Conservation (phyloP, 371 early-diverging fungal species). For the Mortierella sp. region DNA sequence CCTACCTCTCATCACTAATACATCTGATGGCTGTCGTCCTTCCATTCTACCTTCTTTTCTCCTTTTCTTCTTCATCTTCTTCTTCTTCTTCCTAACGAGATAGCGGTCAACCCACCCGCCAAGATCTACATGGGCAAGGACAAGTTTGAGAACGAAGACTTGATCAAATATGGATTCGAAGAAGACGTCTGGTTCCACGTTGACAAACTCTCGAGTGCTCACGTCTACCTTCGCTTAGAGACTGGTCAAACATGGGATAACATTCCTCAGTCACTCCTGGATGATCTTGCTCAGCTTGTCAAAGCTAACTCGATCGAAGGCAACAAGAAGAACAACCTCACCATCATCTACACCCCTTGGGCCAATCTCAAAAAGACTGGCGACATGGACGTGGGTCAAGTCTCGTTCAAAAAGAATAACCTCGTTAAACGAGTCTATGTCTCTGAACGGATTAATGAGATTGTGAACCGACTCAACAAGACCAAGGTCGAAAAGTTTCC, state of each 20-base stretch:
- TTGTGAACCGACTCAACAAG: slow-evolving; percentile 94
- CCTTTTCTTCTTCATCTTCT: too few species aligned
- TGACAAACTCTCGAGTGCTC: slow-evolving; percentile 96
- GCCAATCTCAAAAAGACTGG: slow-evolving; percentile 90
- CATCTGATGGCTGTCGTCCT: too few species aligned
- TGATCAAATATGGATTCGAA: slow-evolving; percentile 94
- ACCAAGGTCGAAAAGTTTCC: slow-evolving; percentile 82
- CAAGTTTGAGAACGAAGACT: slow-evolving; percentile 96
- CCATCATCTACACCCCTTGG: slow-evolving; percentile 96
- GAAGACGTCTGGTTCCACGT: slow-evolving; percentile 98
- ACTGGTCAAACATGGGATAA: slow-evolving; percentile 82
- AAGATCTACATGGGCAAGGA: slow-evolving; percentile 97
- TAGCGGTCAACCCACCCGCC: slow-evolving; percentile 81
- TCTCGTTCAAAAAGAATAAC: slow-evolving; percentile 86
- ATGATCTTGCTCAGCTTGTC: slow-evolving; percentile 92
- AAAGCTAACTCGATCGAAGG: slow-evolving; percentile 97
- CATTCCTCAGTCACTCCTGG: slow-evolving; percentile 78
- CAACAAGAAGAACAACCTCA: slow-evolving; percentile 70
- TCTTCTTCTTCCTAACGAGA: neutral
- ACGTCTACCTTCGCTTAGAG: slow-evolving; percentile 91
- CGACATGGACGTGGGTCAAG: slow-evolving; percentile 96
- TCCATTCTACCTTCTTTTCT: too few species aligned
- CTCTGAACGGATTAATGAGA: slow-evolving; percentile 80
- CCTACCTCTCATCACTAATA: neutral
- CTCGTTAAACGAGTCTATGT: slow-evolving; percentile 86